These are phyloP conservation scores for Fusarium dimerum DNA, from an alignment of 2,329 filamentous ascomycete species.

Conservation along the genomic window DNA sequence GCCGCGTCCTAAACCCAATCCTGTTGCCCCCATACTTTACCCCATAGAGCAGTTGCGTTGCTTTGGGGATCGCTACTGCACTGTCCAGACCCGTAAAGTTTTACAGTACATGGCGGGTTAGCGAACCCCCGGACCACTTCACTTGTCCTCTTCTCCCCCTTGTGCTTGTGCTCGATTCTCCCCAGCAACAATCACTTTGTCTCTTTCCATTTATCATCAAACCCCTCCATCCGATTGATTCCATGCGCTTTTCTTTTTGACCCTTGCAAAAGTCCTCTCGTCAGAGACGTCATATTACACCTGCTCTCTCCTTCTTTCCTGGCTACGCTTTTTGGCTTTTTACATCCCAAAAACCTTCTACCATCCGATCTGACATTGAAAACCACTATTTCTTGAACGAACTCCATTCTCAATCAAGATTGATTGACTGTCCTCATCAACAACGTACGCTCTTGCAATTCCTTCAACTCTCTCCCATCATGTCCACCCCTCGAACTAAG, in stretches of 20 bases:
- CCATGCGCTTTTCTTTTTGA: slow-evolving; percentile 1
- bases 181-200: slow-evolving; percentile 17
- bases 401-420: not conserved
- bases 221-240: slow-evolving; percentile 5
- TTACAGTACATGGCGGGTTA: slow-evolving; percentile 9
- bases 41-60: slow-evolving; percentile 3
- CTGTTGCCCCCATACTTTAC: slow-evolving; percentile 2
- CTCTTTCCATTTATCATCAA: slow-evolving; percentile 8
- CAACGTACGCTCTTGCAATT: not conserved
- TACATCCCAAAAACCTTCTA: slow-evolving; percentile 3
- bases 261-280: slow-evolving; percentile 13
- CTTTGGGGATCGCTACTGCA: slow-evolving; percentile 4
- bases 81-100: not conserved
- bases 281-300: slow-evolving; percentile 18
- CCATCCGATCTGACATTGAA: not conserved
- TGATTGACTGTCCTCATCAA: not conserved
- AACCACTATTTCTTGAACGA: not conserved
- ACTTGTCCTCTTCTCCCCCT: not conserved
- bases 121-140: slow-evolving; percentile 7
- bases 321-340: not conserved
- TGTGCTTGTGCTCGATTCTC: slow-evolving; percentile 11
- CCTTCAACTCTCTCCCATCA: slow-evolving; percentile 30
- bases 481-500: slow-evolving; percentile 59
- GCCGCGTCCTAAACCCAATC: slow-evolving; percentile 18
- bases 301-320: not conserved